These are phyloP conservation scores for Ustilago trichophora DNA, from an alignment of 1,284 basidiomycete genomes.

Conservation along the genomic window DNA sequence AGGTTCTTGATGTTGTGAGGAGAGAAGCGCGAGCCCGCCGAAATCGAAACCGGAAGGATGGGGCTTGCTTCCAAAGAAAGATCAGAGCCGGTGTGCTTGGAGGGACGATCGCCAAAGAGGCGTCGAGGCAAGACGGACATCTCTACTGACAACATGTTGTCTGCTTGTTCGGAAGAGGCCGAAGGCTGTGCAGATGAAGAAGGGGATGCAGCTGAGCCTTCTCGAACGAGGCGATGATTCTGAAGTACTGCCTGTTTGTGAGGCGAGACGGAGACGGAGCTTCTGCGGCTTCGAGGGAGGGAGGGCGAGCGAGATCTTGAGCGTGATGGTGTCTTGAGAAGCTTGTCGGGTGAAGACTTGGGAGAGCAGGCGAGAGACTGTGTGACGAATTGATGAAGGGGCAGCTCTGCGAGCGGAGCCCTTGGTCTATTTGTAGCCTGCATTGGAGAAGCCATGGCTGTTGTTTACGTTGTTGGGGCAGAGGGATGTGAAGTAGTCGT, in stretches of 20 bases:
- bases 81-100: constrained; percentile 2
- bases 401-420: constrained; percentile 30
- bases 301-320: constrained; percentile 41
- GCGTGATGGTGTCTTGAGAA: constrained; percentile 35
- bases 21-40: constrained; percentile 22
- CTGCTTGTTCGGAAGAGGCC: background rate
- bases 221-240: constrained; percentile 33
- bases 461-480: background rate
- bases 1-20: constrained; percentile 31
- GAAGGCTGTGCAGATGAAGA: constrained; percentile 10
- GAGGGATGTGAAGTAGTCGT: too few species aligned
- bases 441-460: constrained; percentile 15
- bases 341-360: constrained; percentile 12
- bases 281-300: constrained; percentile 19
- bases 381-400: constrained; percentile 35
- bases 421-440: constrained; percentile 10
- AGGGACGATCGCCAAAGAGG: constrained; percentile 15
- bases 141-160: constrained; percentile 17
- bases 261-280: constrained; percentile 36
- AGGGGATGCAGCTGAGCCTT: constrained; percentile 26
- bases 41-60: background rate
- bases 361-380: constrained; percentile 32
- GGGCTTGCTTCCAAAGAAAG: constrained; percentile 26
- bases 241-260: constrained; percentile 43
- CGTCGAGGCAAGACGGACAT: constrained; percentile 14